A percentile compares a stretch with the other conserved stretches of the same genome.
Conservation (phyloP, 768 basidiomycete species). For the Holtermanniella nyarrowii region DNA sequence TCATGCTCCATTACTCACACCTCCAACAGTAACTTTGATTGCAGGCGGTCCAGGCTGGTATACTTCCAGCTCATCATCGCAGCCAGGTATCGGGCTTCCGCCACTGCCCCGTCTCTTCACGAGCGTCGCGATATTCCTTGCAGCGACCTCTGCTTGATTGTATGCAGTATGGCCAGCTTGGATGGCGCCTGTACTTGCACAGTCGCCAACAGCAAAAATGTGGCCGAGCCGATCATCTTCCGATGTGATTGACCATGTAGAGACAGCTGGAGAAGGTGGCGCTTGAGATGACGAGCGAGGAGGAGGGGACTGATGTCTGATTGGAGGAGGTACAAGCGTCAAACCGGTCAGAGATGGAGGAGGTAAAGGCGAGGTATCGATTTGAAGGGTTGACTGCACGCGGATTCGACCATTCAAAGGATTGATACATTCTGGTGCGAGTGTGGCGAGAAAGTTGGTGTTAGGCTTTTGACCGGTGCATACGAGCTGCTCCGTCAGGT, state of each 20-base stretch:
- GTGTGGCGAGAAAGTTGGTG: conserved; percentile 27
- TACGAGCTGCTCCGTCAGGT: conserved; percentile 19
- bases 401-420: conserved; percentile 23
- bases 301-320: background rate
- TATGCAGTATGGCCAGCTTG: conserved; percentile 42
- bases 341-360: background rate
- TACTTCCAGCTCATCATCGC: conserved; percentile 14
- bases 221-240: conserved; percentile 4
- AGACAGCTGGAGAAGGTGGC: background rate
- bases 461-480: conserved; percentile 41
- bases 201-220: conserved; percentile 40
- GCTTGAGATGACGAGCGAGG: background rate
- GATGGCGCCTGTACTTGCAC: conserved; percentile 37
- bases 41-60: conserved; percentile 29
- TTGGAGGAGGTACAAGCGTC: background rate
- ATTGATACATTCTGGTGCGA: conserved; percentile 27
- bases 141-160: conserved; percentile 38
- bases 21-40: conserved; percentile 36
- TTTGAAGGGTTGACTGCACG: conserved; percentile 30
- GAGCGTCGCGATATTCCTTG: conserved; percentile 34
- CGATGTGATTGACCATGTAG: background rate
- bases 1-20: conserved; percentile 15
- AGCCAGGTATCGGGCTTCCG: conserved; percentile 1
- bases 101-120: background rate
- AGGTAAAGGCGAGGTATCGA: conserved; percentile 14